phyloP scores from a whole-genome alignment of 2,329 filamentous ascomycete species.

The Dothideomycetes sp. region DNA sequence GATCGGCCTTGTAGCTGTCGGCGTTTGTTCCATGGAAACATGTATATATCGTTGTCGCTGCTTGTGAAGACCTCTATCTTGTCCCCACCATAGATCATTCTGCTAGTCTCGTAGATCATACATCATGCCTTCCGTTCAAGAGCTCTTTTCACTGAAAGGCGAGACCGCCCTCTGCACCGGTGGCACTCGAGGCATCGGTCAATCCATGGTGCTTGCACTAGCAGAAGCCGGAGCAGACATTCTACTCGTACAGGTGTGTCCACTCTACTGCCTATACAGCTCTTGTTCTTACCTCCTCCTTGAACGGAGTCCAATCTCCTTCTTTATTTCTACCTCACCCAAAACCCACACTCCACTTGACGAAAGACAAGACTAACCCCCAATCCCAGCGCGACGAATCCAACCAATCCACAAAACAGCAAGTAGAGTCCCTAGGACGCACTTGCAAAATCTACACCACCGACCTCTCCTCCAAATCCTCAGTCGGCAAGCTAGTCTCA shows the following conservation, averaged over 20 bases:
- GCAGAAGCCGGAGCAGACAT: constrained; percentile 41
- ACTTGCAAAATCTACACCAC: constrained; percentile 57
- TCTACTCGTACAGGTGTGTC: constrained; percentile 35
- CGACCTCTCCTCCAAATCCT: constrained; percentile 52
- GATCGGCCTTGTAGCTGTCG: no score
- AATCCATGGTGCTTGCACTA: constrained; percentile 39
- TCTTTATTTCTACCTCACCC: neutral
- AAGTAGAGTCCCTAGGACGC: constrained; percentile 54
- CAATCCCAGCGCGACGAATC: constrained; percentile 42
- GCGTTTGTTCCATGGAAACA: no score
- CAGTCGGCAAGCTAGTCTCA: constrained; percentile 51
- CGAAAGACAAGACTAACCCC: neutral
- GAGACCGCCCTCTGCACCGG: constrained; percentile 40
- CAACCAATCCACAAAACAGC: constrained; percentile 46
- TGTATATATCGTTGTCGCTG: no score
- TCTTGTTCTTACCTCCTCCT: neutral
- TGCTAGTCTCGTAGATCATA: no score
- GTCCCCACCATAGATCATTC: no score
- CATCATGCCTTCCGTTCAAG: constrained; percentile 25
- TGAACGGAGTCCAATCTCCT: no score
- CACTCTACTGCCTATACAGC: neutral
- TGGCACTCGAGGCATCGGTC: constrained; percentile 39
- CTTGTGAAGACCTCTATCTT: no score
- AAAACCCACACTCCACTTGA: no score
- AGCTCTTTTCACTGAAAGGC: constrained; percentile 39